These are phyloP conservation scores for Podospora anserina DNA, from an alignment of 495 filamentous ascomycete genomes.

Conservation along the genomic window DNA sequence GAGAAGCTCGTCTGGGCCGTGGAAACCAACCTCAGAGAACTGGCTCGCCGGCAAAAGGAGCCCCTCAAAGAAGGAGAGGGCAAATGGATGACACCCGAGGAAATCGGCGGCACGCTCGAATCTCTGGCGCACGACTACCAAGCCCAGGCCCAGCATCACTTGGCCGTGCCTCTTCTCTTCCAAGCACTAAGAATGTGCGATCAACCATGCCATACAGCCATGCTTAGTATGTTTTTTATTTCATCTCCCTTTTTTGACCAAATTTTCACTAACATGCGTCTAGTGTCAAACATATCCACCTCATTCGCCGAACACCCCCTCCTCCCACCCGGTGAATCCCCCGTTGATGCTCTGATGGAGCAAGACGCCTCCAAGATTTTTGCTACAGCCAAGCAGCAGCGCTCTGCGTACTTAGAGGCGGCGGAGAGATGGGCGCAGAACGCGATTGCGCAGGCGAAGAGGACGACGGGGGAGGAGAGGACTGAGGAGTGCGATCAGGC, in stretches of 20 bases:
- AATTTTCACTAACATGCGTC: slow-evolving; percentile 5
- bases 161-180: slow-evolving; percentile 84
- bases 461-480: slow-evolving; percentile 48
- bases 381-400: slow-evolving; percentile 38
- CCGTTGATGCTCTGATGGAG: slow-evolving; percentile 30
- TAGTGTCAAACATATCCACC: slow-evolving; percentile 70
- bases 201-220: slow-evolving; percentile 59
- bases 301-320: slow-evolving; percentile 63
- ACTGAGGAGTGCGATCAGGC: slow-evolving; percentile 81
- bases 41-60: slow-evolving; percentile 59
- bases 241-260: slow-evolving; percentile 1
- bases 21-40: slow-evolving; percentile 72
- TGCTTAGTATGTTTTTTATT: slow-evolving; percentile 55
- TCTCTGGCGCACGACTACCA: slow-evolving; percentile 73
- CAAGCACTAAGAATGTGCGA: slow-evolving; percentile 76
- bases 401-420: slow-evolving; percentile 54
- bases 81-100: slow-evolving; percentile 68
- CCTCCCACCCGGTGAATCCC: slow-evolving; percentile 33
- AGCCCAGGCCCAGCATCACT: slow-evolving; percentile 62
- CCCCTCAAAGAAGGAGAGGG: slow-evolving; percentile 62
- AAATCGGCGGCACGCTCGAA: slow-evolving; percentile 70
- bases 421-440: slow-evolving; percentile 73
- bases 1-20: slow-evolving; percentile 76
- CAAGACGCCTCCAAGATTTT: slow-evolving; percentile 21
- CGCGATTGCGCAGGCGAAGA: slow-evolving; percentile 58